Evolutionary conservation across 2,329 filamentous ascomycete species (phyloP), one percentile per base, ranked within the genome.

Genomic region (Pseudogymnoascus sp.): DNA sequence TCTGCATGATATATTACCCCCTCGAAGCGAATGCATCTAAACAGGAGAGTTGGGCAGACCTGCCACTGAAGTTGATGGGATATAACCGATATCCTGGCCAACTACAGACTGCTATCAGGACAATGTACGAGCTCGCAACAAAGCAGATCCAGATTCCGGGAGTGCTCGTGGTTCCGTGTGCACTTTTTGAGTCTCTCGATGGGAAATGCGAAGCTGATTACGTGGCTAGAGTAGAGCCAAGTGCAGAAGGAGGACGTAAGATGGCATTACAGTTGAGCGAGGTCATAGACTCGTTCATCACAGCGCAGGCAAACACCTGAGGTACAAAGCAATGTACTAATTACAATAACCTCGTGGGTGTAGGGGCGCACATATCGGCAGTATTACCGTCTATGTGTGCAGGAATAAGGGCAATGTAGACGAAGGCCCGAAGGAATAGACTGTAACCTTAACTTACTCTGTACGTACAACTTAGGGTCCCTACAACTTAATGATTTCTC

Each of bases 1-100:
- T 66, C 3, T 66, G 65, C 50, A 66, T 66, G 65, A 66, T 66
- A 38, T 66, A 66, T 28, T 65, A 65, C 28, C 65, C 65, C 7
- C 65, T 66, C 3, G 64, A 64, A 61, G 56, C 62, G 19, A 35
- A 24, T 10, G 60, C 22, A n/a, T 61, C 56, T 24, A 61, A 31
- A 11, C 64, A 65, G 37, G 26, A 56, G 26, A 64, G 65, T 16
- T 66, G 65, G 65, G 65, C 65, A 10, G 65, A 65, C 56, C 1
- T 65, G 3, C 62, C 60, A 40, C 38, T 66, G 24, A 61, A 46
- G 31, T 7, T 65, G 4, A 28, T 66, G 38, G 65, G 65, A 11
- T 66, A 66, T 64, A 59, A 66, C 33, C 12, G 60, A 8, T 65
- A 40, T 62, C 65, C 65, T 8, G 31, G 50, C 5, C 64, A 66